These are phyloP conservation scores for Plasmodium gallinaceum DNA, from an alignment of 169 alveolate species.

Conservation along the genomic window DNA sequence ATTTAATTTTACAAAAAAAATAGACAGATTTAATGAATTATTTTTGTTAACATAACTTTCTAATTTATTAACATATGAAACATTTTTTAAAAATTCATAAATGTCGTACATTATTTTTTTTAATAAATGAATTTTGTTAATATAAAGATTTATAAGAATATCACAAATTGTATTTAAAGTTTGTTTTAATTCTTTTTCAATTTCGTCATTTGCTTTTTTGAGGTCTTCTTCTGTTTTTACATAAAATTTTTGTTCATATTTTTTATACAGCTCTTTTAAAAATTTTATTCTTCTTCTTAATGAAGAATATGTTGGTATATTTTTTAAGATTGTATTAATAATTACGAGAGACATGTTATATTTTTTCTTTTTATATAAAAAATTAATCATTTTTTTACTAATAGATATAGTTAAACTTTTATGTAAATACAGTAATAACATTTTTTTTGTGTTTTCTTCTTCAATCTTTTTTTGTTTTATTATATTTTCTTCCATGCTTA, in stretches of 20 bases:
- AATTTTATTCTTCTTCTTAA: conserved; percentile 39
- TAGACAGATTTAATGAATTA: not conserved
- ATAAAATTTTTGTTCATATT: conserved; percentile 45
- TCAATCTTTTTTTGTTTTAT: not conserved
- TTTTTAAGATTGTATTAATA: conserved; percentile 49
- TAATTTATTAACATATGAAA: conserved; percentile 34
- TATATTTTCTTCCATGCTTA: not conserved
- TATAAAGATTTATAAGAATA: conserved; percentile 45
- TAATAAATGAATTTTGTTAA: conserved; percentile 33
- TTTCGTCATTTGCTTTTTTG: conserved; percentile 50
- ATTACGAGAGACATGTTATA: conserved; percentile 48
- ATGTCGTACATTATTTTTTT: conserved; percentile 51
- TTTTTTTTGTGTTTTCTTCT: not conserved
- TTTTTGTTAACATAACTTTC: conserved; percentile 26
- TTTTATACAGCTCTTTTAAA: conserved; percentile 41
- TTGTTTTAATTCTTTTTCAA: conserved; percentile 62
- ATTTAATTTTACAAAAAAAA: conserved; percentile 22
- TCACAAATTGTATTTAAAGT: conserved; percentile 51
- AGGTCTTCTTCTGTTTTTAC: conserved; percentile 26
- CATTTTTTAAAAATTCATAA: conserved; percentile 22
- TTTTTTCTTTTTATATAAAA: conserved; percentile 49
- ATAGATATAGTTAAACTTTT: conserved; percentile 43
- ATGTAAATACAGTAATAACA: conserved; percentile 27
- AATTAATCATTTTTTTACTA: conserved; percentile 40
- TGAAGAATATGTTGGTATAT: conserved; percentile 44